Percentiles rank a stretch among this genome's conserved stretches.
phyloP scores from a whole-genome alignment of 2,329 filamentous ascomycete genomes.

The Nemania abortiva region DNA sequence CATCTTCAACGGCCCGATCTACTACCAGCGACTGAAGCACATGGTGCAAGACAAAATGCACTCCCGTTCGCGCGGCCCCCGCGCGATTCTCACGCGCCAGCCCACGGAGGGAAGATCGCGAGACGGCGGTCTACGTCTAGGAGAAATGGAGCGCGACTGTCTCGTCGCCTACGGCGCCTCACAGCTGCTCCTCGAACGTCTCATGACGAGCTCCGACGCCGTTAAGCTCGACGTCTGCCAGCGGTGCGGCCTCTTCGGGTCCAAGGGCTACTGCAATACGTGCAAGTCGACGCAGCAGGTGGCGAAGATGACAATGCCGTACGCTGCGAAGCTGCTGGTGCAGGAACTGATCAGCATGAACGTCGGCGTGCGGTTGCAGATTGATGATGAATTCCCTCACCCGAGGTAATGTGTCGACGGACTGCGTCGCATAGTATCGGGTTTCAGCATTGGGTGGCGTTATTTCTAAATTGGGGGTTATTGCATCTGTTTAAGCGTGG shows the following conservation, averaged over 20 bases:
- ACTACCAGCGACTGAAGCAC: conserved; percentile 99
- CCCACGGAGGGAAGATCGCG: conserved; percentile 95
- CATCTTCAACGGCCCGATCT: conserved; percentile 98
- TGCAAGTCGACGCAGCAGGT: conserved; percentile 88
- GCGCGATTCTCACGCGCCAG: conserved; percentile 92
- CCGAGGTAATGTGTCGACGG: conserved; percentile 52
- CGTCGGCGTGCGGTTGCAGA: conserved; percentile 88
- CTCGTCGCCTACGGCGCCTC: conserved; percentile 96
- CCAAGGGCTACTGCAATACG: conserved; percentile 92
- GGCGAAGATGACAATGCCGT: conserved; percentile 94
- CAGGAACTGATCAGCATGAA: conserved; percentile 99
- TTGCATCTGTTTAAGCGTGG: conserved; percentile 31
- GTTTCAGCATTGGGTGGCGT: conserved; percentile 45
- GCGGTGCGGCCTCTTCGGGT: conserved; percentile 93
- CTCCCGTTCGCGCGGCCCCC: conserved; percentile 87
- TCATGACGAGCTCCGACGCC: conserved; percentile 95
- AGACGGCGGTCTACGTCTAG: conserved; percentile 90
- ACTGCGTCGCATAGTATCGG: neutral
- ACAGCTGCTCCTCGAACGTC: conserved; percentile 88
- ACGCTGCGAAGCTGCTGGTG: conserved; percentile 94
- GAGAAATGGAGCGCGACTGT: conserved; percentile 99
- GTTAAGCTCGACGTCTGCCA: conserved; percentile 95
- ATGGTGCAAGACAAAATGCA: conserved; percentile 99
- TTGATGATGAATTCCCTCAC: conserved; percentile 93
- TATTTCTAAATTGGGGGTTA: conserved; percentile 26